Base-by-base conservation (phyloP, 2,329 filamentous ascomycete species). In the Sporothrix sp. region DNA sequence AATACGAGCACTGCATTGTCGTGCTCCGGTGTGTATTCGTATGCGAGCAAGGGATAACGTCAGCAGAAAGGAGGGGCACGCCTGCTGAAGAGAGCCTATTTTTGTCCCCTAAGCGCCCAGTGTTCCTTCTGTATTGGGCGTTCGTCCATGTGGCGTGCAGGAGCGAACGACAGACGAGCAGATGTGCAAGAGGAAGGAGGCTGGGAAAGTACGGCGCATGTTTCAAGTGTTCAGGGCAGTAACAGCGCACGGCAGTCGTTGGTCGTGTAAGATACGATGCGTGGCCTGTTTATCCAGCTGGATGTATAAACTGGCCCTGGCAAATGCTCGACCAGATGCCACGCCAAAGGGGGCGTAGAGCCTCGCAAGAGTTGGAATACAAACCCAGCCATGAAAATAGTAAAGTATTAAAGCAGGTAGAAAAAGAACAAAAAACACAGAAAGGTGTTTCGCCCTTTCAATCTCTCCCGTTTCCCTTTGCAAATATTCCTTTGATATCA, bases 41-140 rank as follows among this genome's bases (percentile, higher is more conserved):
- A n/a, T n/a, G n/a, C n/a, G n/a, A n/a, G n/a, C n/a, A n/a, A n/a
- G 11, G 45, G 45, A 48, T n/a, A 30, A 20, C 20, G 25, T n/a
- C 11, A 27, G 11, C 14, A 21, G 21, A 11, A 39, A 23, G 25
- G 25, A 47, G 35, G 45, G 45, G 45, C 45, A 48, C 45, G 45
- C 45, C 35, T 48, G 35, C 45, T 18, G 28, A 8, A 33, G 10
- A 37, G 33, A 6, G 23, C 44, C 33, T 47, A 47, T 47, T 47
- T 38, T 38, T 47, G 44, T 47, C 32, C 14, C 33, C 44, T 38
- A 38, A 47, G 44, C 44, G 44, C 33, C 33, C 30, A 46, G 7
- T 27, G 32, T 36, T 18, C 43, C 43, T 36, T 46, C 43, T 30
- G 28, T 23, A 23, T 33, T 14, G 28, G n/a, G 42, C 11, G 21